These are phyloP conservation scores for Hanseniaspora pseudoguilliermondii DNA, from an alignment of 805 yeast genomes.

Conservation along the genomic window DNA sequence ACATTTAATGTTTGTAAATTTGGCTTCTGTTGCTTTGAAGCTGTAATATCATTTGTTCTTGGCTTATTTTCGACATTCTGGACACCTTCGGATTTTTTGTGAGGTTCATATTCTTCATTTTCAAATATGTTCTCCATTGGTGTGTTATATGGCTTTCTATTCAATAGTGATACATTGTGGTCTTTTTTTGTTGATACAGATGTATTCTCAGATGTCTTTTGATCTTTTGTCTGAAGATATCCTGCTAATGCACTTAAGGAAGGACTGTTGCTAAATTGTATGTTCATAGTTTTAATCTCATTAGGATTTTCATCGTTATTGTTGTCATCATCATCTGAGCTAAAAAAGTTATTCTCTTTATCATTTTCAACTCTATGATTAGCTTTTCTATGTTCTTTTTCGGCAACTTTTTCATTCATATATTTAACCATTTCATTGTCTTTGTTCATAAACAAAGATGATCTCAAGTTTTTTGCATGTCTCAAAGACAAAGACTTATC, in stretches of 20 bases:
- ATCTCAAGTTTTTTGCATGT: conserved; percentile 26
- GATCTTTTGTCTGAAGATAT: conserved; percentile 29
- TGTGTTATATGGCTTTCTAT: conserved; percentile 16
- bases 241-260: conserved; percentile 33
- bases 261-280: conserved; percentile 33
- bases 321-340: not conserved
- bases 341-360: not conserved
- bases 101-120: conserved; percentile 14
- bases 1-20: not conserved
- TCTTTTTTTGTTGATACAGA: conserved; percentile 13
- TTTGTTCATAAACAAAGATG: conserved; percentile 24
- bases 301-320: not conserved
- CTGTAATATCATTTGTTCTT: not conserved
- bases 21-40: not conserved
- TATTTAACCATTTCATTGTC: conserved; percentile 8
- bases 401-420: not conserved
- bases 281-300: conserved; percentile 12
- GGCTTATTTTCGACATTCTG: not conserved
- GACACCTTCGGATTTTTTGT: not conserved
- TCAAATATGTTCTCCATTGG: conserved; percentile 14
- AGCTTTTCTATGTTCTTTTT: not conserved
- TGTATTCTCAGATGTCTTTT: conserved; percentile 20
- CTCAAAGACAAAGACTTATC: conserved; percentile 19
- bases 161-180: conserved; percentile 17
- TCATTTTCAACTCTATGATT: not conserved